Conservation (phyloP, 352 stramenopile species). For the Hyphochytrium catenoides region DNA sequence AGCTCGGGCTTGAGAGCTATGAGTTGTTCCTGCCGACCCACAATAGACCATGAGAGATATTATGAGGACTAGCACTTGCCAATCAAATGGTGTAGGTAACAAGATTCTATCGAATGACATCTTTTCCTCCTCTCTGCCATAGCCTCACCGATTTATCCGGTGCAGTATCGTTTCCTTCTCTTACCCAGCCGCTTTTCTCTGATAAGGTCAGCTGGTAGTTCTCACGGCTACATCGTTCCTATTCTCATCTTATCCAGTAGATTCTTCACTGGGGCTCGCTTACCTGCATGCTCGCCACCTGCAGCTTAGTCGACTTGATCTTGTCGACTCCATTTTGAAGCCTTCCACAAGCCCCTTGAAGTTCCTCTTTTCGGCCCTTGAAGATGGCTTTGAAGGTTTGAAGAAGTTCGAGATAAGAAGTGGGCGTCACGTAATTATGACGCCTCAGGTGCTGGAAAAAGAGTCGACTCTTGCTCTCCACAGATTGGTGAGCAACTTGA, state of each 20-base stretch:
- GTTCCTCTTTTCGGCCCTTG: conserved; percentile 60
- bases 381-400: conserved; percentile 75
- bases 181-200: too few species aligned
- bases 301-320: conserved; percentile 69
- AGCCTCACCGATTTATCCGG: too few species aligned
- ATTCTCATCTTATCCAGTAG: too few species aligned
- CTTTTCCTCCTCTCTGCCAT: too few species aligned
- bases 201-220: too few species aligned
- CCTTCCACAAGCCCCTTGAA: conserved; percentile 48
- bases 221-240: too few species aligned
- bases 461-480: conserved; percentile 40
- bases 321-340: conserved; percentile 75
- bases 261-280: too few species aligned
- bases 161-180: too few species aligned
- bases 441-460: conserved; percentile 63
- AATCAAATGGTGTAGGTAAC: too few species aligned
- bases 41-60: too few species aligned
- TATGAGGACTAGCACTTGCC: too few species aligned
- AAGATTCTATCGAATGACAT: too few species aligned
- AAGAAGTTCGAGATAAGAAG: conserved; percentile 75
- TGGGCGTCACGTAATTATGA: conserved; percentile 83
- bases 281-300: conserved; percentile 71
- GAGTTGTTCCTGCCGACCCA: conserved; percentile 69
- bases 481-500: conserved; percentile 38
- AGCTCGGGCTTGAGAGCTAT: conserved; percentile 73